Percentiles rank a stretch among this genome's conserved stretches.
These are phyloP conservation scores for Leccinum broughii DNA, from an alignment of 768 basidiomycete species.

Conservation along the genomic window DNA sequence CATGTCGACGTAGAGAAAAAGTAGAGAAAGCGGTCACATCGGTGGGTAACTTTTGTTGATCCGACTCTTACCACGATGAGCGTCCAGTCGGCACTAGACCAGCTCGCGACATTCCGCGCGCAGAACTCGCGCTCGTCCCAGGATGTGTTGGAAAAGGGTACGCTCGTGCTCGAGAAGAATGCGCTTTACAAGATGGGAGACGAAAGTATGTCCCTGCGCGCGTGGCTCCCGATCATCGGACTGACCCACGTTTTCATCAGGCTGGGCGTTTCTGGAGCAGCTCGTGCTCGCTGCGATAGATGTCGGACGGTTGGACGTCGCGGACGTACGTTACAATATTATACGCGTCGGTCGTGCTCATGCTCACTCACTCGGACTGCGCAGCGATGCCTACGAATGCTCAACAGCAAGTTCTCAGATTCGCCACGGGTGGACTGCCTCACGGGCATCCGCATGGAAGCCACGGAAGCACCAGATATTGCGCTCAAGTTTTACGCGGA, in stretches of 20 bases:
- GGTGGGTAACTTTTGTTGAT: too few species aligned
- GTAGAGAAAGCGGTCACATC: too few species aligned
- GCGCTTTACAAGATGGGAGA: conserved; percentile 48
- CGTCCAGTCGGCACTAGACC: conserved; percentile 47
- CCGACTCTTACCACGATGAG: conserved; percentile 36
- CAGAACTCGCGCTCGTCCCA: conserved; percentile 55
- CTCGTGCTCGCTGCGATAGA: conserved; percentile 77
- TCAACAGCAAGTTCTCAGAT: conserved; percentile 67
- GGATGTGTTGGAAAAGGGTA: conserved; percentile 57
- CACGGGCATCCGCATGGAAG: conserved; percentile 77
- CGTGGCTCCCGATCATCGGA: not conserved
- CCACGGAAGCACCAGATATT: conserved; percentile 52
- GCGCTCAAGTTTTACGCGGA: conserved; percentile 65
- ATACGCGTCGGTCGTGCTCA: conserved; percentile 5
- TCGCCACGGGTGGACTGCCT: conserved; percentile 82
- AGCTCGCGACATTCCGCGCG: conserved; percentile 53
- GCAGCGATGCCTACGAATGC: conserved; percentile 47
- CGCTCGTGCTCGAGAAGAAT: conserved; percentile 49
- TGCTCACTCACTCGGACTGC: not conserved
- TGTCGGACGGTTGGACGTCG: conserved; percentile 66
- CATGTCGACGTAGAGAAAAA: not conserved
- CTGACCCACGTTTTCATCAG: conserved; percentile 43
- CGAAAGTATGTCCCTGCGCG: conserved; percentile 45
- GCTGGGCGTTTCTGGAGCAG: conserved; percentile 82
- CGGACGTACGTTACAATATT: conserved; percentile 56